Evolutionary conservation across 2,329 filamentous ascomycete species (phyloP).

Genomic region (Fusarium sublunatum): DNA sequence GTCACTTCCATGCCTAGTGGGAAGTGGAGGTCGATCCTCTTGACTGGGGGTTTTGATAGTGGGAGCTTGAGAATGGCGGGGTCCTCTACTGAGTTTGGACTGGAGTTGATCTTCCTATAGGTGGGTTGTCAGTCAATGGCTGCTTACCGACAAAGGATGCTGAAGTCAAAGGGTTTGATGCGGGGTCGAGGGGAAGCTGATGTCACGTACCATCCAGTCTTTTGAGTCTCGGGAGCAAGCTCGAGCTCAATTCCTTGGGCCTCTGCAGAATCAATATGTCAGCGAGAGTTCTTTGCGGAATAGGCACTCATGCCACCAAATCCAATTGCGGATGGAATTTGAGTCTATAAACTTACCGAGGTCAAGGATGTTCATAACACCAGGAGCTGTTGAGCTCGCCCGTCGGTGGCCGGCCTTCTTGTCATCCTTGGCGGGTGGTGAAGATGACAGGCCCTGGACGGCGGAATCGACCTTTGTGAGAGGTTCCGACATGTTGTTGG

Average conservation of each 20-base stretch:
- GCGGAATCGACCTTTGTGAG: conserved; percentile 93
- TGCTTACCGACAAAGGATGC: not conserved
- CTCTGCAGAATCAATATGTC: conserved; percentile 62
- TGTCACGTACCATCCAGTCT: conserved; percentile 81
- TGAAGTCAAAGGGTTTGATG: conserved; percentile 9
- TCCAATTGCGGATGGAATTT: conserved; percentile 27
- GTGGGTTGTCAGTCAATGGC: conserved; percentile 17
- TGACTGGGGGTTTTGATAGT: conserved; percentile 84
- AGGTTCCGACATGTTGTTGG: conserved; percentile 59
- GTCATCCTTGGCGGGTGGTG: conserved; percentile 69
- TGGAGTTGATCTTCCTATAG: conserved; percentile 91
- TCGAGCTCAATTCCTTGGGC: conserved; percentile 76
- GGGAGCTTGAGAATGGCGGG: conserved; percentile 83
- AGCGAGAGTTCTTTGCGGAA: conserved; percentile 11
- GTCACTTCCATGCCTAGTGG: conserved; percentile 87
- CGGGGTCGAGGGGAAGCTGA: not conserved
- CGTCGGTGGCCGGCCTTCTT: conserved; percentile 70
- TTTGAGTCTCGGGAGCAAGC: conserved; percentile 85
- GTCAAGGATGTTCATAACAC: conserved; percentile 81
- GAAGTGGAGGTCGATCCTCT: conserved; percentile 95
- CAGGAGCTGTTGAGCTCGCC: conserved; percentile 77
- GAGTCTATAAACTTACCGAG: conserved; percentile 70
- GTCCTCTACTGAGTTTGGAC: conserved; percentile 81
- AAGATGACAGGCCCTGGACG: conserved; percentile 79
- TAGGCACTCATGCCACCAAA: not conserved